Evolutionary conservation across 805 yeast species (phyloP), one percentile per base, ranked within the genome.

Genomic region (Candida arabinofermentans): DNA sequence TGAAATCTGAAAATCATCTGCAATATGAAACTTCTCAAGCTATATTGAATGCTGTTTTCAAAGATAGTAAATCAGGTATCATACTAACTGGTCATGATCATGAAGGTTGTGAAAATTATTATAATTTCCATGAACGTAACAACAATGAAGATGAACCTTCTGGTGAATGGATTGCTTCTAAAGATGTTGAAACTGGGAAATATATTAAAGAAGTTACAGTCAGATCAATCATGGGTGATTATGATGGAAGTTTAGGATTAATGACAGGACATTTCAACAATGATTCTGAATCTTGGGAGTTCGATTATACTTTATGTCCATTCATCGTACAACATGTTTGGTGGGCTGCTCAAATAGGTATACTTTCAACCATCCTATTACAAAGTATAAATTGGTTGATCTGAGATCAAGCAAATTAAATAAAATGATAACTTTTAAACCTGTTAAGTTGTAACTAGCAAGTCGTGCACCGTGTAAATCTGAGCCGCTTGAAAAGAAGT

Each of bases 21-120:
- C 74, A 84, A 23, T 66, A 71, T 47, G 83, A 81, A 5, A 73
- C 83, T 0, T 66, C 91, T 3, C 83, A 83, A 56, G 68, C 72
- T 46, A 81, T 91, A 2, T 62, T 93, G 50, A 72, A 84, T 51
- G 71, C 81, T n/a, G 72, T 86, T 13, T 91, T 91, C 59, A 77
- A 77, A 29, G 75, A 75, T 50, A 64, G 69, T 8, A 75, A 77
- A 48, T 79, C 83, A 16, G 98, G 98, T 17, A 70, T 91, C 8
- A 79, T 93, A 3, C 65, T 91, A 32, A 86, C 96, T 0, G 99
- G 99, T 1, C 99, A 93, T 64, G 99, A 93, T 58, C 99, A 93
- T 57, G 90, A 83, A 50, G 99, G 99, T 2, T 93, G 99, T 58
- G 82, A 79, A 51, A 75, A 81, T 27, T 71, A 74, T 61, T 87